phyloP scores from a whole-genome alignment of 1,284 basidiomycete genomes.

The Malassezia globosa region DNA sequence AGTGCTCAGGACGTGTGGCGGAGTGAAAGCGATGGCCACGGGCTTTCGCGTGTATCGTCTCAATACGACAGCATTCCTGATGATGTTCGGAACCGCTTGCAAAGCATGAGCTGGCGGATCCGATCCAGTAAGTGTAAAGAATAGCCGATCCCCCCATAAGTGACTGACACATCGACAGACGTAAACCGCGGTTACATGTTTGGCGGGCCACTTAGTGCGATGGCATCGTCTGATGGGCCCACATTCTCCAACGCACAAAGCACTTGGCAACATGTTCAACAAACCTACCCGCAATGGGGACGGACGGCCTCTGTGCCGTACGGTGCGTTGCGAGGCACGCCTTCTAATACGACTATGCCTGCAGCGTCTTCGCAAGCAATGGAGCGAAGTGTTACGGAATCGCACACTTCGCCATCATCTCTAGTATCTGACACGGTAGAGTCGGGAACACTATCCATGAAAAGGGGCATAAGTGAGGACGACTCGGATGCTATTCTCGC shows the following conservation, averaged over 20 bases:
- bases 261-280: conserved; percentile 3
- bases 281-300: conserved; percentile 5
- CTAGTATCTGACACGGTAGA: not conserved
- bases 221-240: not conserved
- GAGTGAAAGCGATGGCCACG: not conserved
- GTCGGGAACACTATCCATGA: conserved; percentile 1
- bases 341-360: not conserved
- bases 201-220: not conserved
- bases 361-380: not conserved
- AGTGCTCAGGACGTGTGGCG: conserved; percentile 10
- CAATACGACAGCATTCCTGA: conserved; percentile 10
- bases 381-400: conserved; percentile 3
- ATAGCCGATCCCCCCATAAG: too few relatives aligned
- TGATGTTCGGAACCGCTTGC: conserved; percentile 12
- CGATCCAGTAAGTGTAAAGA: conserved; percentile 18
- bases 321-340: conserved; percentile 7
- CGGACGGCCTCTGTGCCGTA: conserved; percentile 11
- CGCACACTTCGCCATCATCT: not conserved
- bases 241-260: not conserved
- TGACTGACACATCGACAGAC: conserved; percentile 10
- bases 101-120: conserved; percentile 19
- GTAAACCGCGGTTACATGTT: conserved; percentile 13
- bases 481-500: conserved; percentile 11
- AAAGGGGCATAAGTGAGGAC: conserved; percentile 9
- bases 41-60: conserved; percentile 7